phyloP scores from a whole-genome alignment of 371 early-diverging fungal species.

The Actinomucor elegans region DNA sequence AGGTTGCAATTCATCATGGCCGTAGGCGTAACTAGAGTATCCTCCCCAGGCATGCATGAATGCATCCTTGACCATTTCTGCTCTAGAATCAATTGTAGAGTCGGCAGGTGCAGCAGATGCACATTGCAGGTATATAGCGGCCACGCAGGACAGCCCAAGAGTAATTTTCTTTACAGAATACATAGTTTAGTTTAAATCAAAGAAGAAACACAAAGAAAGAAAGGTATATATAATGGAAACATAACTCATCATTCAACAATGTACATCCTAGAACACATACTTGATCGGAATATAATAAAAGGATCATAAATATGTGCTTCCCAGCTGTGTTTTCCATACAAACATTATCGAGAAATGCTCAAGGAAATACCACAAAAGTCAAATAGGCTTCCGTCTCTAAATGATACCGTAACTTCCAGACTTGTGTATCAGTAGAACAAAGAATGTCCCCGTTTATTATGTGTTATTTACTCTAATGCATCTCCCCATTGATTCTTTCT shows the following conservation, averaged over 20 bases:
- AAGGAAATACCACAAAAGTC: too few species aligned
- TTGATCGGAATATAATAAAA: slow-evolving; percentile 6
- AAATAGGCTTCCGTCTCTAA: too few species aligned
- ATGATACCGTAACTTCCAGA: too few species aligned
- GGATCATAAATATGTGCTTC: not conserved
- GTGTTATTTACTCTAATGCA: slow-evolving; percentile 19
- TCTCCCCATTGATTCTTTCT: slow-evolving; percentile 48
- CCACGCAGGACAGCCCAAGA: not conserved
- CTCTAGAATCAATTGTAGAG: not conserved
- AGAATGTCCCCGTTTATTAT: too few species aligned
- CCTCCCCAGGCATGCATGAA: slow-evolving; percentile 78
- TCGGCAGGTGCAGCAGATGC: not conserved
- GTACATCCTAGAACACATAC: slow-evolving; percentile 2
- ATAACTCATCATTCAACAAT: not conserved
- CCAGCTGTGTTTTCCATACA: slow-evolving; percentile 1
- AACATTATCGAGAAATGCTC: not conserved
- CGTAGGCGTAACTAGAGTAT: slow-evolving; percentile 64
- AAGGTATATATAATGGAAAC: too few species aligned
- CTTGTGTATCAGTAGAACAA: too few species aligned
- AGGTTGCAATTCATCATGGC: slow-evolving; percentile 60
- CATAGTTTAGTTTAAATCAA: slow-evolving; percentile 1
- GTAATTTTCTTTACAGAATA: slow-evolving; percentile 5
- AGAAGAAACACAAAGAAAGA: not conserved
- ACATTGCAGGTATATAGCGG: not conserved
- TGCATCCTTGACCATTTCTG: slow-evolving; percentile 41